Evolutionary conservation across 768 basidiomycete species (phyloP).

Genomic region (Chiua virens): DNA sequence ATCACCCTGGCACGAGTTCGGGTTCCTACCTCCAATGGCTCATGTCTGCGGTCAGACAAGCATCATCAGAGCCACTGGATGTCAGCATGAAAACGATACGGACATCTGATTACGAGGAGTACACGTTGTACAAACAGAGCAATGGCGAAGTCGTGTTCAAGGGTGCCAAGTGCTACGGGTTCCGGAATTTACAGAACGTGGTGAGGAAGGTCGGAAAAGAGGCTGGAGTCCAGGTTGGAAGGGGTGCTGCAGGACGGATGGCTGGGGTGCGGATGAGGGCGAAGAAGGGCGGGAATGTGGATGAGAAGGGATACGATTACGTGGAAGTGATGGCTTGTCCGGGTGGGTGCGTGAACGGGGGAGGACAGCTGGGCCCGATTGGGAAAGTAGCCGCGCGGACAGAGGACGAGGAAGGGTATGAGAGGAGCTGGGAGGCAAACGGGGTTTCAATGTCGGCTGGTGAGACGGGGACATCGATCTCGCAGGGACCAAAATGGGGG

Average conservation of each 20-base stretch:
- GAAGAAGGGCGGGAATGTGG: constrained; percentile 37
- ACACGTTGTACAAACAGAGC: constrained; percentile 45
- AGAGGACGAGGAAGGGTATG: constrained; percentile 66
- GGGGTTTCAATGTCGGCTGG: constrained; percentile 39
- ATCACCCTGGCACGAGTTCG: constrained; percentile 83
- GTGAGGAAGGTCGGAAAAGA: constrained; percentile 92
- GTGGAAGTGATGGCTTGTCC: constrained; percentile 99
- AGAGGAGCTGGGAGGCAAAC: constrained; percentile 58
- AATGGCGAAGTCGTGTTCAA: constrained; percentile 74
- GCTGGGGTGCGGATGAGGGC: constrained; percentile 27
- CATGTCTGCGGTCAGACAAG: constrained; percentile 51
- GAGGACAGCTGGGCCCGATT: constrained; percentile 63
- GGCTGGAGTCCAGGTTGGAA: constrained; percentile 67
- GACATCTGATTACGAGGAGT: constrained; percentile 77
- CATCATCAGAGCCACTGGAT: constrained; percentile 45
- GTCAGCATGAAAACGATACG: constrained; percentile 61
- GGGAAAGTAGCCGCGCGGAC: constrained; percentile 20
- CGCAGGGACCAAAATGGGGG: constrained; percentile 72
- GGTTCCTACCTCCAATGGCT: constrained; percentile 90
- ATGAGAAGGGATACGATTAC: constrained; percentile 72
- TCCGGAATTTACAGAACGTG: constrained; percentile 95
- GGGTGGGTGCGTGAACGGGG: constrained; percentile 95
- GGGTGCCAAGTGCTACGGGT: constrained; percentile 95
- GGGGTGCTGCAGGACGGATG: constrained; percentile 60
- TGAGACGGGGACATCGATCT: background rate